Evolutionary conservation across 148 eudicot species (phyloP).

Genomic region (Tetragonia tetragonoides): DNA sequence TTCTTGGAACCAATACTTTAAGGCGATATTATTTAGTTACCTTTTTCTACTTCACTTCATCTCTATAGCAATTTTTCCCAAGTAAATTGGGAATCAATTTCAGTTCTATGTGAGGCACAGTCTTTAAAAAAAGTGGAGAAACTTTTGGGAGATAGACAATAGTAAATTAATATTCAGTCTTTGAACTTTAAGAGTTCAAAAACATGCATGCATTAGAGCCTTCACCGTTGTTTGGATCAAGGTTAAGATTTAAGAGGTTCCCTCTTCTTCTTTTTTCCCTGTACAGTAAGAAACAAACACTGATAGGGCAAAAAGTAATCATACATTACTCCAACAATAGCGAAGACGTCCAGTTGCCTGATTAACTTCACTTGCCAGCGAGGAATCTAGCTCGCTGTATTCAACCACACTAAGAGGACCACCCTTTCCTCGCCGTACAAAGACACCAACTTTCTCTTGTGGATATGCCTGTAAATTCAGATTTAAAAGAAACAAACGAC

Average conservation of each 20-base stretch:
- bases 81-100: background rate
- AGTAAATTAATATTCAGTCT: no score
- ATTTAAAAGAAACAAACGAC: background rate
- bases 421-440: slow-evolving; percentile 92
- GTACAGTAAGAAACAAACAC: background rate
- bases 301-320: slow-evolving; percentile 23
- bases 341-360: slow-evolving; percentile 93
- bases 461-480: slow-evolving; percentile 76
- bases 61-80: background rate
- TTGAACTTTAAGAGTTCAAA: background rate
- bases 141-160: no score
- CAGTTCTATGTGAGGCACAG: background rate
- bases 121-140: no score
- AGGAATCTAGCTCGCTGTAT: slow-evolving; percentile 85
- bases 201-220: background rate
- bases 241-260: background rate
- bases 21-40: background rate
- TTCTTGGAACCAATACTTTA: background rate
- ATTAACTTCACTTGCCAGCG: slow-evolving; percentile 78
- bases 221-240: background rate
- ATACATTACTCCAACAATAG: slow-evolving; percentile 97
- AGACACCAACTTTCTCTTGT: slow-evolving; percentile 97
- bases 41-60: background rate
- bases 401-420: slow-evolving; percentile 95
- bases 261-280: background rate